Base-by-base conservation (phyloP, 139 green algal species). In the Zygnema circumcarinatum region DNA sequence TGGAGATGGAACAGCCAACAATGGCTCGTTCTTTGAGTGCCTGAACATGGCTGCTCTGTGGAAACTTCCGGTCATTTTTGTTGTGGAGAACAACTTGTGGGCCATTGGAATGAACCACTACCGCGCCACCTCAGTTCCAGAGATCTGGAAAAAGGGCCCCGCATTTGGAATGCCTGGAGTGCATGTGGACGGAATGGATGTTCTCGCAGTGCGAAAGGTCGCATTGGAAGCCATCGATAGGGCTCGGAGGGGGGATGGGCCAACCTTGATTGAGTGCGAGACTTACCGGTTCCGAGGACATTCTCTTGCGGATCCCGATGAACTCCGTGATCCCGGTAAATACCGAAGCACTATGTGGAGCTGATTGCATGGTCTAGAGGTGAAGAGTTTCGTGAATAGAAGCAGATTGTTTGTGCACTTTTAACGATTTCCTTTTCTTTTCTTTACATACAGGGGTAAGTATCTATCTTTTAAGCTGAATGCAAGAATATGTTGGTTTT, bases 61-160 rank as follows among this genome's bases (percentile, higher is more conserved):
- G 88, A 90, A 92, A 93, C 96, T 99, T 87, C 97, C 97, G 40
- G 95, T 96, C 94, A 97, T 99, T 81, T 99, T 99, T 80, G 97
- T 99, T 72, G 97, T 98, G 75, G 97, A 99, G 93, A 99, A 99
- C 94, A 99, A 99, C 94, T 92, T 95, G 90, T 98, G 97, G 97
- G 97, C 97, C 80, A 99, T 99, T 86, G 97, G 97, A 92, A 99
- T 99, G 97, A 94, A 90, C 88, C 96, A 98, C 92, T 54, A 90
- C 32, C 90, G 96, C 29, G 94, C 96, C 83, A 98, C 96, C 25
- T 90, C 88, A 11, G 93, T 96, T 47, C 96, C 97, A 11, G 94
- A 92, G 91, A 99, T 99, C 91, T 98, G 98, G 93, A 99, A 98
- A 91, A 99, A 99, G 93, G 96, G 96, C 36, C 92, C 93, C 7